Evolutionary conservation across 2,329 filamentous ascomycete species (phyloP), one percentile per base, ranked within the genome.

Genomic region (Fusarium verrucosum): DNA sequence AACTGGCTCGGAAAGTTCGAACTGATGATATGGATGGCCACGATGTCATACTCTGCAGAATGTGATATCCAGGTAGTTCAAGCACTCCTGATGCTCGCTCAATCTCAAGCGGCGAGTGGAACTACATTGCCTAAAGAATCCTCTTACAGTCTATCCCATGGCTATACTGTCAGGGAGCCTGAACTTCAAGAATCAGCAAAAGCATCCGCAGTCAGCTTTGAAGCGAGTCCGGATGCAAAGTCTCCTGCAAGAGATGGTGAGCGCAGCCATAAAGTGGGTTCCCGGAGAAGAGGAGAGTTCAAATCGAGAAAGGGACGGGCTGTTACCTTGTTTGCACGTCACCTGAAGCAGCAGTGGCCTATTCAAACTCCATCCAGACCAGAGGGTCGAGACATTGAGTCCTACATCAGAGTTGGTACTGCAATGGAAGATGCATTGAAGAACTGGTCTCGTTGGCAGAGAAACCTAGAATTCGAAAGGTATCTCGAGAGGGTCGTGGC

Each of bases 271-370:
- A 10, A 20, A 3, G 30, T 43, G 3, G 10, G 14, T 10, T 33
- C 55, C 2, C 33, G 62, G 5, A 50, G 51, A 4, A 50, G 6
- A n/a, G 17, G 9, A 3, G 52, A 22, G 35, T 41, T 14, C n/a
- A 46, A 2, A 33, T 19, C 1, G 13, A 65, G 10, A 45, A 42
- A 22, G 20, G 7, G 1, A 2, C 23, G 22, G 6, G 63, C 63
- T 1, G 33, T 54, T 2, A n/a, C 23, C 8, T 35, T 14, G 2
- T 65, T 69, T 26, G 8, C 22, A 0, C 19, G 36, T 2, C 7
- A n/a, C 1, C 35, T 70, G 1, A 23, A 14, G 7, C 13, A 11
- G 2, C 64, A 69, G 11, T 70, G 66, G 67, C 65, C 66, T 10
- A 25, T 32, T 7, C 10, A 35, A 3, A 11, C 13, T 7, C 60